These are phyloP conservation scores for Trichoderma semiorbis DNA, from an alignment of 2,329 filamentous ascomycete genomes.

Conservation along the genomic window DNA sequence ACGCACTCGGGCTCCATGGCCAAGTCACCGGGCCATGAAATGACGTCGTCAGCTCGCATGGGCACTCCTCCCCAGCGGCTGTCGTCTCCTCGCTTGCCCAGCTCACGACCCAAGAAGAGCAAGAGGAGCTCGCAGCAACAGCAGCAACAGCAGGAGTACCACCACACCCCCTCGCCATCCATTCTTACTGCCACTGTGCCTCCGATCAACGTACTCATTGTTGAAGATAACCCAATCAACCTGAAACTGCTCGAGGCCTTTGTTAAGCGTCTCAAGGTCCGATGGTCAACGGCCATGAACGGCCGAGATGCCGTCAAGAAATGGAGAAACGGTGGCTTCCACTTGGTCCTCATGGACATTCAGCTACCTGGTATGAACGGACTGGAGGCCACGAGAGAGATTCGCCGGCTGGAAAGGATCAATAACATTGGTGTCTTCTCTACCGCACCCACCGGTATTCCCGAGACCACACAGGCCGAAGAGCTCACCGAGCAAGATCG, in stretches of 20 bases:
- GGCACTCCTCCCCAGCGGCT: slow-evolving; percentile 49
- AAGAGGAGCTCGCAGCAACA: slow-evolving; percentile 44
- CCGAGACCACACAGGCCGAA: slow-evolving; percentile 37
- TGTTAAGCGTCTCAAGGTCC: slow-evolving; percentile 90
- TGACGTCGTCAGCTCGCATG: slow-evolving; percentile 38
- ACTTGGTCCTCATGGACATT: slow-evolving; percentile 97
- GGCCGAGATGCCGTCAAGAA: slow-evolving; percentile 89
- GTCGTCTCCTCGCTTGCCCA: slow-evolving; percentile 47
- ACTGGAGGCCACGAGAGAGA: slow-evolving; percentile 91
- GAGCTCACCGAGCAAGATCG: slow-evolving; percentile 63
- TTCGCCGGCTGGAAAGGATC: slow-evolving; percentile 79
- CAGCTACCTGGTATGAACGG: slow-evolving; percentile 96
- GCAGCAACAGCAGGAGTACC: slow-evolving; percentile 26
- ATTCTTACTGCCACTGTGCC: slow-evolving; percentile 78
- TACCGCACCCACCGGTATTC: slow-evolving; percentile 54
- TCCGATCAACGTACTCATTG: slow-evolving; percentile 94
- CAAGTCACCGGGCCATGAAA: slow-evolving; percentile 52
- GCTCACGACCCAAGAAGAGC: slow-evolving; percentile 46
- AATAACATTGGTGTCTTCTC: slow-evolving; percentile 92
- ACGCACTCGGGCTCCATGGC: slow-evolving; percentile 55
- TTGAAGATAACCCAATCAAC: slow-evolving; percentile 99
- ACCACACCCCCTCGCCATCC: slow-evolving; percentile 52
- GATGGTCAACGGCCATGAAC: slow-evolving; percentile 97
- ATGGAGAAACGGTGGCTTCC: slow-evolving; percentile 89
- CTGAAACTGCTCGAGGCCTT: slow-evolving; percentile 89